phyloP scores from a whole-genome alignment of 305 asterid species.

The Fraxinus dipetala region DNA sequence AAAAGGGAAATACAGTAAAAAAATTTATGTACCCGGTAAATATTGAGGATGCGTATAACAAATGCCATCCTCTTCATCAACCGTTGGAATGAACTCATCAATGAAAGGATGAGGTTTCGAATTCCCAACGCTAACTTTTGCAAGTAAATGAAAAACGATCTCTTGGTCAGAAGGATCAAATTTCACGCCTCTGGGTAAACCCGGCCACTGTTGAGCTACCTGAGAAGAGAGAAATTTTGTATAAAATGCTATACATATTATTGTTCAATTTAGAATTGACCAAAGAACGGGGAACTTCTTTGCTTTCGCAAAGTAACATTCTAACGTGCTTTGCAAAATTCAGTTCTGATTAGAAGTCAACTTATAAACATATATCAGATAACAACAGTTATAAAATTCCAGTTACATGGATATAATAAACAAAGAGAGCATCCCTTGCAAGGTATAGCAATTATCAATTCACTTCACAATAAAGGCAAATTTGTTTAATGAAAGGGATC shows the following conservation, averaged over 20 bases:
- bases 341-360: background rate
- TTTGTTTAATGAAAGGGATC: background rate
- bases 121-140: constrained; percentile 54
- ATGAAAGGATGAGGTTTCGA: constrained; percentile 68
- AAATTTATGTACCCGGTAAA: constrained; percentile 74
- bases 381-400: background rate
- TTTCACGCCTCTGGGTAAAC: constrained; percentile 90
- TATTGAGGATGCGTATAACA: constrained; percentile 94
- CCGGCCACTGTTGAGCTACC: constrained; percentile 91
- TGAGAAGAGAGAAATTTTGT: constrained; percentile 23
- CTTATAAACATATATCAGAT: background rate
- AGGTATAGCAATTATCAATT: background rate
- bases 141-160: constrained; percentile 75
- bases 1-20: background rate
- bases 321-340: background rate
- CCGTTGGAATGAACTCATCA: constrained; percentile 79
- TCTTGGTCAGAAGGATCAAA: constrained; percentile 94
- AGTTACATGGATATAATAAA: background rate
- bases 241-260: background rate
- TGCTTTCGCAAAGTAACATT: background rate
- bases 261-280: background rate
- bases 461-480: background rate
- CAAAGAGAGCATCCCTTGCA: background rate
- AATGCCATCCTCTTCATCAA: constrained; percentile 81
- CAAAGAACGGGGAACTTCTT: background rate